Base-by-base conservation (phyloP, 2,329 filamentous ascomycete genomes). In the Fusarium camptoceras region DNA sequence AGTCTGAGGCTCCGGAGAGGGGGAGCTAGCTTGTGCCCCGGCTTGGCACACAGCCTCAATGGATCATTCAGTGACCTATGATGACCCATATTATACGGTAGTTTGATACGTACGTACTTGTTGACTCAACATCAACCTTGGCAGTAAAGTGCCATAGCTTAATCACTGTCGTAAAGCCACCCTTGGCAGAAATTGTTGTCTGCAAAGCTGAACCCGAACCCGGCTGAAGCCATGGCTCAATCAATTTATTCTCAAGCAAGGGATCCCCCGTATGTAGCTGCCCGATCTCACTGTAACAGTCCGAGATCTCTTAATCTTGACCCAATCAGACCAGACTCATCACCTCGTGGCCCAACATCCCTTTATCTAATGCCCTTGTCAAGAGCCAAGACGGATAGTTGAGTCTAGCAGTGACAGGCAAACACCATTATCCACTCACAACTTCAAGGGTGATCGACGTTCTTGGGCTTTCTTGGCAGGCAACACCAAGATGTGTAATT, bases 271-370 rank as follows among this genome's bases (percentile, higher is more conserved):
- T 37, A 37, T 37, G 66, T 73, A 60, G 70, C 66, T 75, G 73
- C 73, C 73, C 73, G 73, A 75, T 75, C 73, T 75, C 47, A 56
- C 51, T 71, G 68, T 42, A 59, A 73, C 63, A 59, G 71, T 61
- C 59, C 71, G 18, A 67, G 64, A 72, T 70, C 46, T 64, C 9
- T 37, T 37, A 37, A 9, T 25, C 27, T 53, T 39, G 10, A 12
- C 0, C 61, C 73, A 75, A 75, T 75, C 50, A 69, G 6, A 27
- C 5, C 7, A 18, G 6, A 37, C 8, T 15, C 20, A 5, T 6
- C 4, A 37, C 70, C 72, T 72, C 68, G 68, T 75, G 70, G 60
- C 58, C 68, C 57, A 68, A 73, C 62, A 24, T 12, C 59, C 44
- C 59, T 34, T 58, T 55, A 54, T 41, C 34, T 27, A 25, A 30